These are phyloP conservation scores for Hymenoscyphus linearis DNA, from an alignment of 2,329 filamentous ascomycete species.

Conservation along the genomic window DNA sequence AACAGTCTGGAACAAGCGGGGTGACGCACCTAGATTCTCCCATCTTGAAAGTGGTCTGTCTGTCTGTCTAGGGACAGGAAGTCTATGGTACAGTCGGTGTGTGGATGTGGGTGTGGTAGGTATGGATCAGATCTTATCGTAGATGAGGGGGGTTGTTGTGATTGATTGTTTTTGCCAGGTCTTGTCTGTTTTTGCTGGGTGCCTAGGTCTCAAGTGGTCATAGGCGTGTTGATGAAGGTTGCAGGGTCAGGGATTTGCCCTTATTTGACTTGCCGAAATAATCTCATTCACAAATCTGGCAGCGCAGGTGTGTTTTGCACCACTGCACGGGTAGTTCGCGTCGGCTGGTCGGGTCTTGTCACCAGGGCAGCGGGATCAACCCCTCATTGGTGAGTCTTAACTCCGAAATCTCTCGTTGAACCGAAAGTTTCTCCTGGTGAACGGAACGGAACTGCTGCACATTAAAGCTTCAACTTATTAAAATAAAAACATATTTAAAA, in stretches of 20 bases:
- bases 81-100: not conserved
- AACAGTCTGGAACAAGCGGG: not conserved
- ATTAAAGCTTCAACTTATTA: too few relatives aligned
- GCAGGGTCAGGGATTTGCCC: constrained; percentile 2
- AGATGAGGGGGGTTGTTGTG: not conserved
- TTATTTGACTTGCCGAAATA: not conserved
- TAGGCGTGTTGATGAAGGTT: constrained; percentile 4
- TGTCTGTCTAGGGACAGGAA: too few relatives aligned
- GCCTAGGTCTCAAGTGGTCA: constrained; percentile 1
- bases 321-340: too few relatives aligned
- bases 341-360: not conserved
- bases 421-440: too few relatives aligned
- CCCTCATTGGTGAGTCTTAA: not conserved
- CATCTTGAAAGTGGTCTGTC: constrained; percentile 24
- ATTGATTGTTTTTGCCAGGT: not conserved
- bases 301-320: not conserved
- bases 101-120: not conserved
- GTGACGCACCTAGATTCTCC: constrained; percentile 32
- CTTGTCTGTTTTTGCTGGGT: constrained; percentile 1
- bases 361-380: not conserved
- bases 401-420: not conserved
- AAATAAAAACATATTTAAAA: too few relatives aligned
- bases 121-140: not conserved
- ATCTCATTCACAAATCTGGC: not conserved
- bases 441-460: too few relatives aligned